phyloP scores from a whole-genome alignment of 164 flowering plant species.

The Nelumbo lutea region DNA sequence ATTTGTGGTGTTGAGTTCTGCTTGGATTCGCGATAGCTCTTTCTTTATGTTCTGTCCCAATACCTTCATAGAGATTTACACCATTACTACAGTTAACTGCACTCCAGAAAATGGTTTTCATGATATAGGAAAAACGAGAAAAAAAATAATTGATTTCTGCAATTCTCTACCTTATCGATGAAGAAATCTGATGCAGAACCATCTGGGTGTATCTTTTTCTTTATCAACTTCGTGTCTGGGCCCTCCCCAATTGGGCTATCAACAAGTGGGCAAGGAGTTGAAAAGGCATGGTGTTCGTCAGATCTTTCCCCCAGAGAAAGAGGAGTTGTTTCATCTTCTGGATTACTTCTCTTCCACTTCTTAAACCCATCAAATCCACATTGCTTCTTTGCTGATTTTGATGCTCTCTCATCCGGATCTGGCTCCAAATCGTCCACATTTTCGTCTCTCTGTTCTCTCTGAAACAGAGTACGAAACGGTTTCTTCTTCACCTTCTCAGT shows the following conservation, averaged over 20 bases:
- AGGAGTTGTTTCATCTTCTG: constrained; percentile 57
- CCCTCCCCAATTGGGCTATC: constrained; percentile 53
- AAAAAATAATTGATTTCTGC: background rate
- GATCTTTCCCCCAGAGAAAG: constrained; percentile 48
- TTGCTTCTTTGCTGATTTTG: constrained; percentile 49
- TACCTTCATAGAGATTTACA: constrained; percentile 35
- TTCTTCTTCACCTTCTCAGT: constrained; percentile 42
- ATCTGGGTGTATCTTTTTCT: constrained; percentile 61
- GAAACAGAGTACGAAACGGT: constrained; percentile 45
- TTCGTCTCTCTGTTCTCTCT: constrained; percentile 33
- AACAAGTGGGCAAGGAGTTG: constrained; percentile 29
- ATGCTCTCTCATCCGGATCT: constrained; percentile 25
- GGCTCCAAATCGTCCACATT: constrained; percentile 10
- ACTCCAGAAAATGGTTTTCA: too few relatives aligned
- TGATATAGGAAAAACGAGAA: background rate
- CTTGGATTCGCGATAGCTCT: constrained; percentile 64
- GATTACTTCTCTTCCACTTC: constrained; percentile 61
- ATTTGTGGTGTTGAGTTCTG: constrained; percentile 48
- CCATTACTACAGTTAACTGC: too few relatives aligned
- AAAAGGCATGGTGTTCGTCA: constrained; percentile 24
- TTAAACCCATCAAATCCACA: constrained; percentile 70
- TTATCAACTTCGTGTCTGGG: constrained; percentile 57
- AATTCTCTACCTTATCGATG: constrained; percentile 62
- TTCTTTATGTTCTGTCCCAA: constrained; percentile 74
- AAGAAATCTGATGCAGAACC: constrained; percentile 76